Evolutionary conservation across 805 yeast species (phyloP).

Genomic region (Wickerhamomyces kurtzmanii): DNA sequence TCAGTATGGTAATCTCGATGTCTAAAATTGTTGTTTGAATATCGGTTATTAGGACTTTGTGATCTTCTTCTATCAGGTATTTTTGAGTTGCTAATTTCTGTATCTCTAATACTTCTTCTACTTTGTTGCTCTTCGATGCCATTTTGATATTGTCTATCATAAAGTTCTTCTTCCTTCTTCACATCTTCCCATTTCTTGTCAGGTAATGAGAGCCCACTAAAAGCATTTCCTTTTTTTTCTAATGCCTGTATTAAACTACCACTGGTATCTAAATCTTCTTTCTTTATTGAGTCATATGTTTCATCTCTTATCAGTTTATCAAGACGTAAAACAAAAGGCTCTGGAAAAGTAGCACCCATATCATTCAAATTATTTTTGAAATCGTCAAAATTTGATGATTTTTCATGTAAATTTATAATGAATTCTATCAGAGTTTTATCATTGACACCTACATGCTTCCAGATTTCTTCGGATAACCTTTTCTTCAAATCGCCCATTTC

Average conservation of each 20-base stretch:
- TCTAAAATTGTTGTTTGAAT: constrained; percentile 7
- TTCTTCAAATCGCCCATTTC: no score
- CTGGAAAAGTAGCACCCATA: constrained; percentile 34
- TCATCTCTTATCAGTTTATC: neutral
- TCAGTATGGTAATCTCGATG: constrained; percentile 2
- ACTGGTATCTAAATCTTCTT: neutral
- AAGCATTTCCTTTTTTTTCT: no score
- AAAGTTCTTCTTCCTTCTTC: constrained; percentile 6
- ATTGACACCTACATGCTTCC: constrained; percentile 21
- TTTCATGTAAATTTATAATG: constrained; percentile 26
- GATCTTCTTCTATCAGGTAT: constrained; percentile 5
- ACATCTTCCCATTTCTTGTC: no score
- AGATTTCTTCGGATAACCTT: no score
- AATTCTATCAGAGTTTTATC: constrained; percentile 38
- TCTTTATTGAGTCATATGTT: neutral
- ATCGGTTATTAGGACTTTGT: constrained; percentile 3
- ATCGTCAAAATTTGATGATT: constrained; percentile 19
- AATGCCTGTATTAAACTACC: no score
- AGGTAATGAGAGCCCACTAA: no score
- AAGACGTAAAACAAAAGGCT: constrained; percentile 6
- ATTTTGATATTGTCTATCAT: constrained; percentile 5
- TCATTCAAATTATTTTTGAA: constrained; percentile 28
- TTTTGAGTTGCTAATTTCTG: no score
- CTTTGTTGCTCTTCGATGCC: constrained; percentile 7
- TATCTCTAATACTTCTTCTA: no score